Percentiles rank a stretch among this genome's conserved stretches.
phyloP scores from a whole-genome alignment of 495 filamentous ascomycete species.

The Penicillium cataractarum region DNA sequence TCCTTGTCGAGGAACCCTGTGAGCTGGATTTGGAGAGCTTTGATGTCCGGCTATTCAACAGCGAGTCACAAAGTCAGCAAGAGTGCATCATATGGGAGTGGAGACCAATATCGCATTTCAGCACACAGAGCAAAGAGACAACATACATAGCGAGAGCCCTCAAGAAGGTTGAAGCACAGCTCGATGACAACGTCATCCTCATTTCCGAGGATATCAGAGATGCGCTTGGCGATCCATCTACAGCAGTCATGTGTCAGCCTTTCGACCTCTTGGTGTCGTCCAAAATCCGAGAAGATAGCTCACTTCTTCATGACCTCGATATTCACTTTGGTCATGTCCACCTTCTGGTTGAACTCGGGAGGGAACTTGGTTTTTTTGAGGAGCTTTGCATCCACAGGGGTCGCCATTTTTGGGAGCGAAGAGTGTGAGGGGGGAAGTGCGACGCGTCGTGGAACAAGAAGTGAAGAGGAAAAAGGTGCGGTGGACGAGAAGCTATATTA shows the following conservation, averaged over 20 bases:
- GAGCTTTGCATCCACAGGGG: slow-evolving; percentile 81
- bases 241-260: slow-evolving; percentile 14
- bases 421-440: neutral
- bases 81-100: neutral
- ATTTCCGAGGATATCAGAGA: slow-evolving; percentile 81
- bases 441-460: neutral
- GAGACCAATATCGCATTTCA: neutral
- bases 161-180: slow-evolving; percentile 86
- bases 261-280: neutral
- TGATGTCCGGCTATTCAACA: slow-evolving; percentile 83
- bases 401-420: slow-evolving; percentile 58
- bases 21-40: slow-evolving; percentile 88
- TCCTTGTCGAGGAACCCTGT: slow-evolving; percentile 96
- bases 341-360: slow-evolving; percentile 89
- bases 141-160: slow-evolving; percentile 76
- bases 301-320: slow-evolving; percentile 97
- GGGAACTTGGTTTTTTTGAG: slow-evolving; percentile 91
- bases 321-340: slow-evolving; percentile 97
- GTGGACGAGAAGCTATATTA: slow-evolving; percentile 3
- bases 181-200: slow-evolving; percentile 97
- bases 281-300: slow-evolving; percentile 27
- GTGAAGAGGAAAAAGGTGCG: neutral
- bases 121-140: slow-evolving; percentile 5
- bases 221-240: slow-evolving; percentile 90
- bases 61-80: slow-evolving; percentile 17